phyloP scores from a whole-genome alignment of 2,329 filamentous ascomycete genomes.

The Fusarium humuli region DNA sequence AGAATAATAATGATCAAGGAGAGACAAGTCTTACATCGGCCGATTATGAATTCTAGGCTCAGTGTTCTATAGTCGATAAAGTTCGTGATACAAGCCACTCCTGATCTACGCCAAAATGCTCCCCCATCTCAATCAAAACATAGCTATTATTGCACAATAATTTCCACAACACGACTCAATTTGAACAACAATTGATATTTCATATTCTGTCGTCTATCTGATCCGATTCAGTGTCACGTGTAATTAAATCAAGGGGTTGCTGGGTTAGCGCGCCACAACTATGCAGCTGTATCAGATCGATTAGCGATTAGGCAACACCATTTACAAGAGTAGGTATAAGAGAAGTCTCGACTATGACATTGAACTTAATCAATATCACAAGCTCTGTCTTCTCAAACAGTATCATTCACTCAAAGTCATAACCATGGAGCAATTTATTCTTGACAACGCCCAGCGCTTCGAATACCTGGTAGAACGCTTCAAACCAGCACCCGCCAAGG shows the following conservation, averaged over 20 bases:
- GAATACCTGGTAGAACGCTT: slow-evolving; percentile 45
- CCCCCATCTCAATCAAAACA: neutral
- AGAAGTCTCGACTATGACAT: neutral
- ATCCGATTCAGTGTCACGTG: neutral
- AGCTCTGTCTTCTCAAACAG: neutral
- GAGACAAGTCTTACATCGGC: no score
- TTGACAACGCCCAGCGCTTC: slow-evolving; percentile 49
- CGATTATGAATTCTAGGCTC: neutral
- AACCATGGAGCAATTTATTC: slow-evolving; percentile 52
- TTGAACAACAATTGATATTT: neutral
- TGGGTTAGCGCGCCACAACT: slow-evolving; percentile 32
- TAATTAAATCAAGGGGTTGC: slow-evolving; percentile 17
- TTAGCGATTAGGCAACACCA: slow-evolving; percentile 40
- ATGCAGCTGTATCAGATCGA: neutral
- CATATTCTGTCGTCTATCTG: neutral
- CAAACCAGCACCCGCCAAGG: slow-evolving; percentile 38
- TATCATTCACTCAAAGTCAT: rapidly evolving
- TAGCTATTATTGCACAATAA: neutral
- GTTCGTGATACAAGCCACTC: neutral
- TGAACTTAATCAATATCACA: neutral
- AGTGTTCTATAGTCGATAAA: neutral
- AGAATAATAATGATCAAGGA: no score
- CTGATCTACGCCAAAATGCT: no score
- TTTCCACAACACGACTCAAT: neutral
- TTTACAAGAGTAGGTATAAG: slow-evolving; percentile 17